phyloP scores from a whole-genome alignment of 176 grass and related monocot species.

The Musa beccarii region DNA sequence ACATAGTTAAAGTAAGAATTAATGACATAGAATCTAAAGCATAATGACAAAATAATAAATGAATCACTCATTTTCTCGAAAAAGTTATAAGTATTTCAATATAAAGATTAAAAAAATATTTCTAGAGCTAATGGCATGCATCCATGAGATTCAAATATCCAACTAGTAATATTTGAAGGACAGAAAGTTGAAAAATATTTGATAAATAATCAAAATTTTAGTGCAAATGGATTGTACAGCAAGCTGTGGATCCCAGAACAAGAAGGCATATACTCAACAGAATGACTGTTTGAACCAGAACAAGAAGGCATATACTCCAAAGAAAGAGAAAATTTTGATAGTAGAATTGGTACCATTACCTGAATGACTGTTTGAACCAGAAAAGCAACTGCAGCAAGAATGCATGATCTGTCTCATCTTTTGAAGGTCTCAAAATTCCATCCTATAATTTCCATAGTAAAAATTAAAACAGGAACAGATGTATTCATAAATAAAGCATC shows the following conservation, averaged over 20 bases:
- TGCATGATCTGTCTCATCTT: slow-evolving; percentile 76
- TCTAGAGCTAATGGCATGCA: neutral
- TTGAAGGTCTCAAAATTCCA: slow-evolving; percentile 71
- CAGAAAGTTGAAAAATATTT: neutral
- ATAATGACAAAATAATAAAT: neutral
- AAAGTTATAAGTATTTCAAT: neutral
- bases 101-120: neutral
- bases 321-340: slow-evolving; percentile 12
- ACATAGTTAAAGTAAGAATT: neutral
- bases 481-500: neutral
- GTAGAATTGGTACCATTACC: slow-evolving; percentile 32
- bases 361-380: slow-evolving; percentile 99
- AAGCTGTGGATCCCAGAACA: neutral
- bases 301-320: slow-evolving; percentile 17
- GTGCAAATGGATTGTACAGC: neutral
- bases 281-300: neutral
- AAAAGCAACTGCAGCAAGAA: slow-evolving; percentile 86
- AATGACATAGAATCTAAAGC: neutral
- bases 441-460: slow-evolving; percentile 31
- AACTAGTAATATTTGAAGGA: neutral
- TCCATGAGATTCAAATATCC: neutral
- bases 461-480: neutral
- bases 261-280: slow-evolving; percentile 4
- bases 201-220: neutral
- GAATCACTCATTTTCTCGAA: neutral